Base-by-base conservation (phyloP, 371 early-diverging fungal genomes). In the Lichtheimia hyalospora region DNA sequence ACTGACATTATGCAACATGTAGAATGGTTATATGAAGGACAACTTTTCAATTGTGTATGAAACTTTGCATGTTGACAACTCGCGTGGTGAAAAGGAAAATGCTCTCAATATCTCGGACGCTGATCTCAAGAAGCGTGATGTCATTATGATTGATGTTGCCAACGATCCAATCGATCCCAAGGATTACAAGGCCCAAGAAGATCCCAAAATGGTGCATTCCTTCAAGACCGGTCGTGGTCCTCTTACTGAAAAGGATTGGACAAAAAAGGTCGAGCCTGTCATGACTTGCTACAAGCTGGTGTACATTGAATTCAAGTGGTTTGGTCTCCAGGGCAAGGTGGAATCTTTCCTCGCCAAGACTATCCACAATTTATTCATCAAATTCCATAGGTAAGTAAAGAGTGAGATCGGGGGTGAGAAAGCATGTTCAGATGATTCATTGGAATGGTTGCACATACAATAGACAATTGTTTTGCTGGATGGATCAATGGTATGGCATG, bases 251-350 rank as follows among this genome's bases (percentile, higher is more conserved):
- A 63, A 66, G 7, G 58, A 72, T 43, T 69, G 69, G 72, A 50
- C 61, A 52, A 54, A 84, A 64, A 83, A 69, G 0, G 84, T 81
- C 53, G 84, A 85, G 41, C 90, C 90, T 2, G 83, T 84, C 18
- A 90, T 90, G 90, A 89, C 89, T 2, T 89, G 89, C 67, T 90
- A 90, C 73, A 90, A 90, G 68, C 73, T 89, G 53, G 85, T 89
- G 15, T 88, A 86, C 28, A 86, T 84, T 42, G 89, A 90, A 65
- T 90, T 90, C 74, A 83, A 80, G 54, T 88, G 87, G 86, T 87
- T 85, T 62, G 89, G 89, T 0, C 53, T 89, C 44, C 89, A 89
- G 61, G 73, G 68, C 20, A 77, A 73, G 39, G 86, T 86, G 12
- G 90, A 90, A 65, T 64, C 75, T 1, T 81, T 80, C 25, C 82